phyloP scores from a whole-genome alignment of 441 rosid genomes.

The Euphorbia schlechtendalii region DNA sequence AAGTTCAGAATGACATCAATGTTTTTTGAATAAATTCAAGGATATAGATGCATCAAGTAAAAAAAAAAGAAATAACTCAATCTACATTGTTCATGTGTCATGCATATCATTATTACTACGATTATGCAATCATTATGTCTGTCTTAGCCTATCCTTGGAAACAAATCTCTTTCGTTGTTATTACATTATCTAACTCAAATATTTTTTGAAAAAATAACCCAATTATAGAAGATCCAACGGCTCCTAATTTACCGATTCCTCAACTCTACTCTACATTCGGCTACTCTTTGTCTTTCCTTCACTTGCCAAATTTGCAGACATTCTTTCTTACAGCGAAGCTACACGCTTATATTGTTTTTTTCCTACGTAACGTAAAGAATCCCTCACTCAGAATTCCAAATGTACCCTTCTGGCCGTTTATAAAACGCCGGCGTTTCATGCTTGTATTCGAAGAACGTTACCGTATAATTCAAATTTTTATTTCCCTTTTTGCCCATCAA shows the following conservation, averaged over 20 bases:
- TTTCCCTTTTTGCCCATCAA: slow-evolving; percentile 7
- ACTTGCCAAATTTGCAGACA: neutral
- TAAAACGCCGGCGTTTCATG: neutral
- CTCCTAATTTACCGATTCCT: neutral
- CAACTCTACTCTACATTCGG: neutral
- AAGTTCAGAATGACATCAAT: too few relatives aligned
- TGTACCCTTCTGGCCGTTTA: neutral
- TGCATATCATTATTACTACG: too few relatives aligned
- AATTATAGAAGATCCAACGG: too few relatives aligned
- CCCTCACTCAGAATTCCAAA: neutral
- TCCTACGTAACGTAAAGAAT: neutral
- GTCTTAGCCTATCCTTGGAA: too few relatives aligned
- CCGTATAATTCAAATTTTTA: neutral
- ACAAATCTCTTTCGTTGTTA: too few relatives aligned
- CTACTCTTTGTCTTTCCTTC: neutral
- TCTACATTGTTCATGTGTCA: too few relatives aligned
- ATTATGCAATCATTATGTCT: too few relatives aligned
- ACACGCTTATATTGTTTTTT: neutral
- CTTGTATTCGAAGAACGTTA: neutral
- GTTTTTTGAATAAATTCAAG: too few relatives aligned
- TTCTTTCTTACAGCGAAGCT: neutral
- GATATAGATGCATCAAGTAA: too few relatives aligned
- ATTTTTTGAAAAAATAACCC: too few relatives aligned
- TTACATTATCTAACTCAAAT: too few relatives aligned
- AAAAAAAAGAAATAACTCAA: too few relatives aligned